Conservation (phyloP, 495 filamentous ascomycete genomes). For the Eremomyces bilateralis region DNA sequence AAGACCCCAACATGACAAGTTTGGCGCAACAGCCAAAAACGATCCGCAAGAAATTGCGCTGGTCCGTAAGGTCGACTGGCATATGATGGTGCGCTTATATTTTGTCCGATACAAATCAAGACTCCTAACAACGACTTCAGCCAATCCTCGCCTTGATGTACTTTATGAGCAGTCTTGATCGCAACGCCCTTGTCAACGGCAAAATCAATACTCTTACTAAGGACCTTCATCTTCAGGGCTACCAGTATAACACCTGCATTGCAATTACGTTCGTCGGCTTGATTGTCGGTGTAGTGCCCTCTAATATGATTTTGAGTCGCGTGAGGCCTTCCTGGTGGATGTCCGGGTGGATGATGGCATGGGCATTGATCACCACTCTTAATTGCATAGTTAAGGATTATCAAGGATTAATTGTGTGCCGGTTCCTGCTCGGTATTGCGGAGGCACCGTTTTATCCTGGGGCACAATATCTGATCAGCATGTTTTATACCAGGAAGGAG, state of each 20-base stretch:
- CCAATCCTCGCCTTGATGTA: not conserved
- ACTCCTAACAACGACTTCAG: too few species aligned
- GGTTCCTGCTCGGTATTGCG: slow-evolving; percentile 22
- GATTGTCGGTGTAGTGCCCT: slow-evolving; percentile 23
- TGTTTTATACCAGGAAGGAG: slow-evolving; percentile 22
- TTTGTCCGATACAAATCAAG: too few species aligned
- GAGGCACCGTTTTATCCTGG: slow-evolving; percentile 23
- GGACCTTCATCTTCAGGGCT: slow-evolving; percentile 18
- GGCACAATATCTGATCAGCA: slow-evolving; percentile 22
- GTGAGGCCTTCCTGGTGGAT: slow-evolving; percentile 22
- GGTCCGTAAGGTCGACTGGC: too few species aligned
- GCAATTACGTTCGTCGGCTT: slow-evolving; percentile 22
- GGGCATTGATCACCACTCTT: slow-evolving; percentile 21
- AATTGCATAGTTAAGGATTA: slow-evolving; percentile 20
- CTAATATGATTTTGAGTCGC: slow-evolving; percentile 18
- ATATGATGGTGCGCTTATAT: too few species aligned
- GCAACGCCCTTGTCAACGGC: slow-evolving; percentile 15
- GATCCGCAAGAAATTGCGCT: too few species aligned
- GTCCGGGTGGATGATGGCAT: slow-evolving; percentile 22
- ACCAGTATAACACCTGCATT: slow-evolving; percentile 24
- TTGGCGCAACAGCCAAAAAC: too few species aligned
- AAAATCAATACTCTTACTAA: slow-evolving; percentile 28
- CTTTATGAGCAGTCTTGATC: not conserved
- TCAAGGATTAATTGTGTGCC: slow-evolving; percentile 21
- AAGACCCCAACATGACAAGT: too few species aligned